Base-by-base conservation (phyloP, 805 yeast genomes). In the Metschnikowia arizonensis region DNA sequence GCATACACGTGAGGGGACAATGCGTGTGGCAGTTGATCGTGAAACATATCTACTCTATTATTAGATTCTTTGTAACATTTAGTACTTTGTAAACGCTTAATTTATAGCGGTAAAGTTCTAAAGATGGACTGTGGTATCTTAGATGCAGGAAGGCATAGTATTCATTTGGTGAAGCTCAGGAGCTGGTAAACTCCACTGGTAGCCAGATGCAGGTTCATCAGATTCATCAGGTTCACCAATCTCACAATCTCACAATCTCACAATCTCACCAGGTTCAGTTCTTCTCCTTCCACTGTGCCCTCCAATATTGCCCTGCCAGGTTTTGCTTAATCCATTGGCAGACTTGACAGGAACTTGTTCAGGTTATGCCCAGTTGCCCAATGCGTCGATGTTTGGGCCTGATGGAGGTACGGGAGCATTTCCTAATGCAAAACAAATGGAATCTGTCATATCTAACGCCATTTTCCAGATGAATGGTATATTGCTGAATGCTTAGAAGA, bases 261-360 rank as follows among this genome's bases (percentile, higher is more conserved):
- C n/a, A n/a, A n/a, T n/a, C n/a, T n/a, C n/a, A n/a, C n/a, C n/a
- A n/a, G n/a, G n/a, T n/a, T n/a, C n/a, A n/a, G n/a, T n/a, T 21
- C 32, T 3, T 25, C 48, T n/a, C 5, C 34, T 2, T 11, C 45
- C 3, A 32, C 33, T 15, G 81, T 82, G 18, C 97, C 97, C n/a
- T 63, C 82, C 14, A 87, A 83, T 58, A 75, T 91, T 39, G 80
- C 96, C 97, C 2, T 98, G 99, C 4, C 84, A 81, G 51, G 93
- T 91, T 10, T 77, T 95, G 0, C 86, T 84, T 65, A 88, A 93
- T 64, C 95, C 96, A 30, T 74, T 93, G 58, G 90, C 96, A 9
- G 97, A 85, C 52, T 73, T 91, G 52, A 91, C 98, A 0, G 91
- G 96, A 40, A 97, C 98, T 1, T 79, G 97, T 44, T 93, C 98